Conservation (phyloP, 768 basidiomycete genomes). For the Hypholoma fasciculare region DNA sequence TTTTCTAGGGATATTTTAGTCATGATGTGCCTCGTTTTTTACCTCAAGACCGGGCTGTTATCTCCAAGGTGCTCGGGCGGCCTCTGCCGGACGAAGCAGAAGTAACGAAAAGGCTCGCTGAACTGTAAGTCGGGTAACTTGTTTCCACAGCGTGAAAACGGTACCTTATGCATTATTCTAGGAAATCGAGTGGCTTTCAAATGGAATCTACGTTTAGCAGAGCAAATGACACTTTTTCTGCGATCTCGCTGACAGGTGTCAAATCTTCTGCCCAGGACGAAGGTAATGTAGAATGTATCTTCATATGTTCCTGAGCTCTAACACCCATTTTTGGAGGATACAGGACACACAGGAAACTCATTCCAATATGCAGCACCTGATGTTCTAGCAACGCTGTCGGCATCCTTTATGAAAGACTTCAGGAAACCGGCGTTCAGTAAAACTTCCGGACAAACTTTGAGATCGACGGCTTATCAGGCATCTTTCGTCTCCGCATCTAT, state of each 20-base stretch:
- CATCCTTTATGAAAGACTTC: constrained; percentile 22
- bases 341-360: constrained; percentile 5
- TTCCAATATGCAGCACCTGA: constrained; percentile 20
- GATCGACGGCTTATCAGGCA: neutral
- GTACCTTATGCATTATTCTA: constrained; percentile 13
- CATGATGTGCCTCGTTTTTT: constrained; percentile 42
- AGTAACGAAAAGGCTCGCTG: constrained; percentile 38
- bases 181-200: constrained; percentile 24
- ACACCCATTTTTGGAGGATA: neutral
- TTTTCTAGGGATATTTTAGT: constrained; percentile 42
- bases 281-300: neutral
- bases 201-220: constrained; percentile 17
- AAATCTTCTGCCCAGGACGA: constrained; percentile 9
- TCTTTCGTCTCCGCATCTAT: constrained; percentile 1
- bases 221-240: constrained; percentile 12
- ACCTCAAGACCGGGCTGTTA: constrained; percentile 41
- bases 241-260: constrained; percentile 17
- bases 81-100: constrained; percentile 42
- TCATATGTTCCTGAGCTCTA: neutral
- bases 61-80: constrained; percentile 56
- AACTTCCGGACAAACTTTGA: constrained; percentile 10
- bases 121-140: constrained; percentile 44
- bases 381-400: constrained; percentile 21
- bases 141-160: neutral
- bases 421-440: constrained; percentile 20